Conservation (phyloP, 2,329 filamentous ascomycete species). For the Aspergillus jensenii region DNA sequence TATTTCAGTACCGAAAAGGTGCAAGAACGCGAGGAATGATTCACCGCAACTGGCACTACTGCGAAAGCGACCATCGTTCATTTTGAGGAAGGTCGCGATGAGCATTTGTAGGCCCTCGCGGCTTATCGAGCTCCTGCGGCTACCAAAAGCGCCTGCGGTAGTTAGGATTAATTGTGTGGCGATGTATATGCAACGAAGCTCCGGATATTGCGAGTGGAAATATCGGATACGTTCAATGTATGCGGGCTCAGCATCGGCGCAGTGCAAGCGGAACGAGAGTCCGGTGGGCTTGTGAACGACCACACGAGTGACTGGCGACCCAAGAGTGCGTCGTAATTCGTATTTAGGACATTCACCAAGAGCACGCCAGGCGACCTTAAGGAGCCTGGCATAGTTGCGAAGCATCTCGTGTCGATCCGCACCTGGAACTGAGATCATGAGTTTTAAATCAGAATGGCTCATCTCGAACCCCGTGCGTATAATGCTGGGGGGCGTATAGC, state of each 20-base stretch:
- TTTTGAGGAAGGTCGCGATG: slow-evolving; percentile 54
- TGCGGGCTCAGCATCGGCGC: slow-evolving; percentile 38
- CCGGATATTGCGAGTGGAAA: slow-evolving; percentile 51
- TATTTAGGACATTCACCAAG: slow-evolving; percentile 20
- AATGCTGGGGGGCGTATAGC: slow-evolving; percentile 54
- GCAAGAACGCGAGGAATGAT: slow-evolving; percentile 51
- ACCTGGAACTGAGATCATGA: slow-evolving; percentile 37
- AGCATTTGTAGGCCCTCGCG: slow-evolving; percentile 59
- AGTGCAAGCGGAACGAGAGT: slow-evolving; percentile 54
- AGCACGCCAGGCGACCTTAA: slow-evolving; percentile 22
- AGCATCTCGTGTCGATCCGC: slow-evolving; percentile 32
- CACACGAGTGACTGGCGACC: slow-evolving; percentile 31
- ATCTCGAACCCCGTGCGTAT: slow-evolving; percentile 52
- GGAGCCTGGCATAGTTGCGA: slow-evolving; percentile 22
- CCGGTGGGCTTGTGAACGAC: slow-evolving; percentile 49
- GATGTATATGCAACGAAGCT: slow-evolving; percentile 51
- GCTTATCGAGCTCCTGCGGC: slow-evolving; percentile 50
- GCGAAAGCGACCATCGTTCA: slow-evolving; percentile 36
- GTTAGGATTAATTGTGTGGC: slow-evolving; percentile 53
- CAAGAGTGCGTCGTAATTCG: slow-evolving; percentile 23
- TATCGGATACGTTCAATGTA: slow-evolving; percentile 46
- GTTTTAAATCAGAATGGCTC: slow-evolving; percentile 57
- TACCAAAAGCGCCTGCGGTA: slow-evolving; percentile 50
- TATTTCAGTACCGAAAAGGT: slow-evolving; percentile 48
- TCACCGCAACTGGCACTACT: slow-evolving; percentile 35